phyloP scores from a whole-genome alignment of 345 rosid species.

The Noccaea bulbosa region DNA sequence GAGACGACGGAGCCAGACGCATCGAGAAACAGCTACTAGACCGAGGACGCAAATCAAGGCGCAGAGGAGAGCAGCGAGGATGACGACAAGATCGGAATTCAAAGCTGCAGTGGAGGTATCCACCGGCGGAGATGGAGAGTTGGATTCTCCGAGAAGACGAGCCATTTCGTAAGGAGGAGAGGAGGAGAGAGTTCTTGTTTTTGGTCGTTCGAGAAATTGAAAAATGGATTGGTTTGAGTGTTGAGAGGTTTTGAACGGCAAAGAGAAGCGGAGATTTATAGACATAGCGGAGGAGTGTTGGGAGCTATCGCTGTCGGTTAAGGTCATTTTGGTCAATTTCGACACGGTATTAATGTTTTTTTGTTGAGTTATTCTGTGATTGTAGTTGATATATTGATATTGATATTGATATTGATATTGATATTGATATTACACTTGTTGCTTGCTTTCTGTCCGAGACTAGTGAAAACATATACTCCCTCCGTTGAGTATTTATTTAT shows the following conservation, averaged over 20 bases:
- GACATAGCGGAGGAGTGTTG: constrained; percentile 9
- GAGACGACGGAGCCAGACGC: constrained; percentile 92
- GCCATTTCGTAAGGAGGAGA: constrained; percentile 54
- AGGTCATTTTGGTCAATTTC: constrained; percentile 14
- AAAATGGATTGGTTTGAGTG: constrained; percentile 21
- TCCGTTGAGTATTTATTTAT: too few species aligned
- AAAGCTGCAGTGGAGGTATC: constrained; percentile 47
- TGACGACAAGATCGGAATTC: constrained; percentile 83
- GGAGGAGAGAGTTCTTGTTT: constrained; percentile 14
- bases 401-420: too few species aligned
- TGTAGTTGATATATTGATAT: too few species aligned
- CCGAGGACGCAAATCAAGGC: constrained; percentile 89
- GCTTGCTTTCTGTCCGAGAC: constrained; percentile 28
- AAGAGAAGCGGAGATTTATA: constrained; percentile 32
- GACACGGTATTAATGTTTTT: neutral
- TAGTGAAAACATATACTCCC: neutral
- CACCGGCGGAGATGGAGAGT: constrained; percentile 21
- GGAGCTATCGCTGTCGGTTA: constrained; percentile 22
- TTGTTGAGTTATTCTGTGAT: neutral
- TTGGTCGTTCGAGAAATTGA: neutral
- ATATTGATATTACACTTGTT: constrained; percentile 26
- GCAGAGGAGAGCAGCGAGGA: constrained; percentile 95
- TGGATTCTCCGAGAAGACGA: constrained; percentile 46
- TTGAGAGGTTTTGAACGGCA: constrained; percentile 28
- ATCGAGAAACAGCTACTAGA: constrained; percentile 78